phyloP scores from a whole-genome alignment of 2,329 filamentous ascomycete species.

The Pseudogymnoascus sp. region DNA sequence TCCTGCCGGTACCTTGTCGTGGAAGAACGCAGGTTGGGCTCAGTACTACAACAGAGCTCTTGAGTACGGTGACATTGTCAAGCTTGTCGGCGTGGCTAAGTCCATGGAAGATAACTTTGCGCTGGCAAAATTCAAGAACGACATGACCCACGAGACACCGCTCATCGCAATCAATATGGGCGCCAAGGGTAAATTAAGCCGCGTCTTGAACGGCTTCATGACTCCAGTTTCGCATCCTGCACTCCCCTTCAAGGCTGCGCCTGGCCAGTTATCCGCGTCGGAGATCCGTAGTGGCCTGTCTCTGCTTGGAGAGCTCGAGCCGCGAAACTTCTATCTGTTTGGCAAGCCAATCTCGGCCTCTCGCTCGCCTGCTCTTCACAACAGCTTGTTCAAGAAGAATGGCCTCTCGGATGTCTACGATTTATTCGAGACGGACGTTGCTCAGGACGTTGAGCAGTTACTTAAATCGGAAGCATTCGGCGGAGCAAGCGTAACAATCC shows the following conservation, averaged over 20 bases:
- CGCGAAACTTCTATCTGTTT: slow-evolving; percentile 77
- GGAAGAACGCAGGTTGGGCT: slow-evolving; percentile 90
- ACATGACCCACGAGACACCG: slow-evolving; percentile 71
- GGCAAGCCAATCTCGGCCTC: slow-evolving; percentile 78
- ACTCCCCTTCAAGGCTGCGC: slow-evolving; percentile 87
- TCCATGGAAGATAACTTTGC: slow-evolving; percentile 79
- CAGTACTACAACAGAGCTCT: slow-evolving; percentile 82
- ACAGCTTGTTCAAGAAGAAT: slow-evolving; percentile 66
- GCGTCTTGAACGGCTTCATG: slow-evolving; percentile 85
- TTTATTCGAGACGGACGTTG: slow-evolving; percentile 64
- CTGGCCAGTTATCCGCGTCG: slow-evolving; percentile 82
- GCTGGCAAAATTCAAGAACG: slow-evolving; percentile 71
- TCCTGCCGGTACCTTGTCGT: slow-evolving; percentile 68
- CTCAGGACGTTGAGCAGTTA: slow-evolving; percentile 52
- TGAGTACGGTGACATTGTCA: slow-evolving; percentile 87
- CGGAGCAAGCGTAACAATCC: slow-evolving; percentile 91
- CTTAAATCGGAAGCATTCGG: slow-evolving; percentile 72
- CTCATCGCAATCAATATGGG: slow-evolving; percentile 98
- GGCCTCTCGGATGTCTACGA: slow-evolving; percentile 83
- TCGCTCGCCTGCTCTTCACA: slow-evolving; percentile 83
- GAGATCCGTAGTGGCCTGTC: slow-evolving; percentile 77
- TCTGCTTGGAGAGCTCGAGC: slow-evolving; percentile 69
- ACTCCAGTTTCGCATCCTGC: slow-evolving; percentile 87
- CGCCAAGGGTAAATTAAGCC: slow-evolving; percentile 73
- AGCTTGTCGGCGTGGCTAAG: slow-evolving; percentile 77